These are phyloP conservation scores for Pseudomicrostroma phylloplanum DNA, from an alignment of 1,284 basidiomycete genomes.

Conservation along the genomic window DNA sequence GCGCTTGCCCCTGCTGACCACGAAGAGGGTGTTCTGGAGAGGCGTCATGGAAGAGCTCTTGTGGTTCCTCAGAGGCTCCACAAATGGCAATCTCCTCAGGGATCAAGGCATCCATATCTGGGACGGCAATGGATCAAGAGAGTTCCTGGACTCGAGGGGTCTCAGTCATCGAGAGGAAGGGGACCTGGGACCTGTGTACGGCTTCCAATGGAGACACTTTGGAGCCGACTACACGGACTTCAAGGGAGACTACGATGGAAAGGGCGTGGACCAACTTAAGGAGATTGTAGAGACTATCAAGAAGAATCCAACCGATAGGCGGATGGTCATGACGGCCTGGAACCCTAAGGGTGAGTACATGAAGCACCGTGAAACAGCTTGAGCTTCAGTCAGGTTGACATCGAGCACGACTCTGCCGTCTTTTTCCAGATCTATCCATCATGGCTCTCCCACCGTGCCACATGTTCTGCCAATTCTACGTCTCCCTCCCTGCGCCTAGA, in stretches of 20 bases:
- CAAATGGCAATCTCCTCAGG: slow-evolving; percentile 71
- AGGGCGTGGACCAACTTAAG: slow-evolving; percentile 87
- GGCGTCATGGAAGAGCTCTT: slow-evolving; percentile 90
- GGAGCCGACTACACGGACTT: slow-evolving; percentile 80
- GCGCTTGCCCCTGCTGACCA: slow-evolving; percentile 78
- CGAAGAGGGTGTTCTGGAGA: slow-evolving; percentile 85
- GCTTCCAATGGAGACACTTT: slow-evolving; percentile 98
- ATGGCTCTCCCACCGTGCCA: slow-evolving; percentile 99
- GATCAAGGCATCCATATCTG: slow-evolving; percentile 89
- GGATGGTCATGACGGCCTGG: slow-evolving; percentile 96
- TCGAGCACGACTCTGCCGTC: not conserved
- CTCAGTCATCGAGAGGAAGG: slow-evolving; percentile 77
- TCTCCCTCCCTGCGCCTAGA: slow-evolving; percentile 64
- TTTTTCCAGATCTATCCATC: slow-evolving; percentile 65
- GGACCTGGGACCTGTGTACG: slow-evolving; percentile 92
- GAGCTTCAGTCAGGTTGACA: not conserved
- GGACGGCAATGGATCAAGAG: slow-evolving; percentile 89
- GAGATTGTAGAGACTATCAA: slow-evolving; percentile 87
- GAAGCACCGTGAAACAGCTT: not conserved
- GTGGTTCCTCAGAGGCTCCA: slow-evolving; percentile 85
- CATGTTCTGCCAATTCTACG: slow-evolving; percentile 98
- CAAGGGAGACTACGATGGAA: slow-evolving; percentile 68
- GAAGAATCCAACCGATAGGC: slow-evolving; percentile 83
- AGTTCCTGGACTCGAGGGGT: slow-evolving; percentile 78
- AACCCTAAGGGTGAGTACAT: slow-evolving; percentile 74